Conservation (phyloP, 371 early-diverging fungal genomes). For the Syncephalastrum sp. region DNA sequence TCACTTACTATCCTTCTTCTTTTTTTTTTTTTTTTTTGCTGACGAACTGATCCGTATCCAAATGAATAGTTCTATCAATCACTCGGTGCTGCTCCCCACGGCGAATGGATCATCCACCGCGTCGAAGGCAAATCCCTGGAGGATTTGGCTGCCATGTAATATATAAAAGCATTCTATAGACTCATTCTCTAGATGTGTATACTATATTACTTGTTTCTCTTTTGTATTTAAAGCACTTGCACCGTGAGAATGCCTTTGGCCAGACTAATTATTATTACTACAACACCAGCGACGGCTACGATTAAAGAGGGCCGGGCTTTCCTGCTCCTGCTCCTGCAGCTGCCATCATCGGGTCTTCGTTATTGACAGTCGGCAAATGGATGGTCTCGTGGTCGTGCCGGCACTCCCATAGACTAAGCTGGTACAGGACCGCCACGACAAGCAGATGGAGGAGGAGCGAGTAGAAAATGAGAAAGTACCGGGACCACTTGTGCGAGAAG, state of each 20-base stretch:
- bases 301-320: too few relatives aligned
- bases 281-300: too few relatives aligned
- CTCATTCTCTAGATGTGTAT: too few relatives aligned
- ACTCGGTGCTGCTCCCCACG: slow-evolving; percentile 60
- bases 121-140: slow-evolving; percentile 59
- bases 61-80: slow-evolving; percentile 55
- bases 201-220: too few relatives aligned
- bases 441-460: slow-evolving; percentile 72
- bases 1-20: too few relatives aligned
- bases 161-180: not conserved
- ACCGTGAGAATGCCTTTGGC: too few relatives aligned
- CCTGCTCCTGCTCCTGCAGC: too few relatives aligned
- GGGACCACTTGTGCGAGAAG: slow-evolving; percentile 72
- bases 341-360: slow-evolving; percentile 13
- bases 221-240: too few relatives aligned
- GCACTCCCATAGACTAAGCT: slow-evolving; percentile 70
- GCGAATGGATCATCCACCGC: slow-evolving; percentile 72
- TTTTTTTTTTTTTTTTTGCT: too few relatives aligned
- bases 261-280: too few relatives aligned
- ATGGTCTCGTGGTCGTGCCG: slow-evolving; percentile 61
- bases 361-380: slow-evolving; percentile 34
- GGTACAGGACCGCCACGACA: slow-evolving; percentile 73
- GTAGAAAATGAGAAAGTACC: slow-evolving; percentile 73
- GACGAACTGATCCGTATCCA: not conserved
- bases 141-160: slow-evolving; percentile 47